Evolutionary conservation across 495 filamentous ascomycete species (phyloP).

Genomic region (Cairneyella variabilis): DNA sequence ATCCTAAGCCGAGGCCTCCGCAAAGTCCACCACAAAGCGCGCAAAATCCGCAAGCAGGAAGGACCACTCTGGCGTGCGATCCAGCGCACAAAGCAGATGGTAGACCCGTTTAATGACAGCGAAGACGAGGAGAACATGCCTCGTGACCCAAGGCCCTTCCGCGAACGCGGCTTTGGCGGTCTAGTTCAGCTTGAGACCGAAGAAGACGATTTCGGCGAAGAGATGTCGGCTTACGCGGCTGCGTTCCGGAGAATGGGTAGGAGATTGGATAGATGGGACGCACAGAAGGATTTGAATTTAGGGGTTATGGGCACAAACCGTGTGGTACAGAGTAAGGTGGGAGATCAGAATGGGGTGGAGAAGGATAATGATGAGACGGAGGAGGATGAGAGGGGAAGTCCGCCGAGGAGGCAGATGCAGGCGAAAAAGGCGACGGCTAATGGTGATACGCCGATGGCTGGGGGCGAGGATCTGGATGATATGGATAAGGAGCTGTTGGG

Average conservation of each 20-base stretch:
- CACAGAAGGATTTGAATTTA: slow-evolving; percentile 42
- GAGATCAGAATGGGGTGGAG: slow-evolving; percentile 15
- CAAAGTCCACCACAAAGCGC: slow-evolving; percentile 55
- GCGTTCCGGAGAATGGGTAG: slow-evolving; percentile 64
- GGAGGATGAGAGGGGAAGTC: slow-evolving; percentile 25
- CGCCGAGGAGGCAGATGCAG: background rate
- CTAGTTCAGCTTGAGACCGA: slow-evolving; percentile 61
- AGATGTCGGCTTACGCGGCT: slow-evolving; percentile 66
- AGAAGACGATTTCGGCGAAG: slow-evolving; percentile 76
- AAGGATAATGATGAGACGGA: slow-evolving; percentile 29
- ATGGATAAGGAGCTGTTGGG: slow-evolving; percentile 48
- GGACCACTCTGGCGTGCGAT: slow-evolving; percentile 65
- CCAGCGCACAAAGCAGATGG: slow-evolving; percentile 61
- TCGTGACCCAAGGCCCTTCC: slow-evolving; percentile 32
- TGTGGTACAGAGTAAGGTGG: slow-evolving; percentile 12
- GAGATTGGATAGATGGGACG: slow-evolving; percentile 72
- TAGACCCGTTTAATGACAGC: slow-evolving; percentile 72
- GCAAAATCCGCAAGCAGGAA: slow-evolving; percentile 54
- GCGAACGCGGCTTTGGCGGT: slow-evolving; percentile 61
- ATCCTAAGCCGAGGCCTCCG: slow-evolving; percentile 74
- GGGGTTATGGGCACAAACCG: slow-evolving; percentile 44
- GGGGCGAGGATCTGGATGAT: slow-evolving; percentile 45
- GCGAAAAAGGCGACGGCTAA: slow-evolving; percentile 12
- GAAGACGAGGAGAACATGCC: slow-evolving; percentile 62
- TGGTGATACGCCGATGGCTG: slow-evolving; percentile 37